Conservation (phyloP, 352 stramenopile genomes). For the Achlya hypogyna region DNA sequence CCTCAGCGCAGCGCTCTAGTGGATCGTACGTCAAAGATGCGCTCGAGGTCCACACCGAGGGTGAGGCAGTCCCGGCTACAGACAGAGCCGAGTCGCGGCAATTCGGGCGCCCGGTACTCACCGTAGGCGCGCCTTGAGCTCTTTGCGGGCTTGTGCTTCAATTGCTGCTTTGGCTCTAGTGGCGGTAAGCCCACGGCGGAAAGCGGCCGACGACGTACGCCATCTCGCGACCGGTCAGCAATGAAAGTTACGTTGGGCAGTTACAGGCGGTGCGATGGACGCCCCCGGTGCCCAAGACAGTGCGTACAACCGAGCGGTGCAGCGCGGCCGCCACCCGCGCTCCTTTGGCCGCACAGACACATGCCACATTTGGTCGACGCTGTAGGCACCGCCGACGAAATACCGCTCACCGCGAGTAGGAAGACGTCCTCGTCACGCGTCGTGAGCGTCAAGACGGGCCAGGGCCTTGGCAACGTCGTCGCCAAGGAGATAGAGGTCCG, state of each 20-base stretch:
- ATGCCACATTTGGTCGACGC: neutral
- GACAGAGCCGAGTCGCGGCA: too few relatives aligned
- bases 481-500: constrained; percentile 2
- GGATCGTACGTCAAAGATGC: neutral
- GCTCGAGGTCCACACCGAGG: neutral
- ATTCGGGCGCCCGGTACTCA: neutral
- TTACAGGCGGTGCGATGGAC: neutral
- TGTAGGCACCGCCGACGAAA: neutral
- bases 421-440: constrained; percentile 3
- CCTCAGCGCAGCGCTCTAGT: neutral
- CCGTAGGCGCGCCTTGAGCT: neutral
- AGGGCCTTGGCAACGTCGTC: constrained; percentile 8
- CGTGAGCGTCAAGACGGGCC: constrained; percentile 1
- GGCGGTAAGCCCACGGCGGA: neutral
- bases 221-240: neutral
- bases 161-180: neutral
- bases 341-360: constrained; percentile 11
- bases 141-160: neutral
- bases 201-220: neutral
- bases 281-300: neutral
- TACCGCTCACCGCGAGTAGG: neutral
- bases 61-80: constrained; percentile 1
- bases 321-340: neutral
- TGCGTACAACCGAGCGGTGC: constrained; percentile 6
- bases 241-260: neutral